Evolutionary conservation across 148 eudicot species (phyloP).

Genomic region (Dysphania ambrosioides): DNA sequence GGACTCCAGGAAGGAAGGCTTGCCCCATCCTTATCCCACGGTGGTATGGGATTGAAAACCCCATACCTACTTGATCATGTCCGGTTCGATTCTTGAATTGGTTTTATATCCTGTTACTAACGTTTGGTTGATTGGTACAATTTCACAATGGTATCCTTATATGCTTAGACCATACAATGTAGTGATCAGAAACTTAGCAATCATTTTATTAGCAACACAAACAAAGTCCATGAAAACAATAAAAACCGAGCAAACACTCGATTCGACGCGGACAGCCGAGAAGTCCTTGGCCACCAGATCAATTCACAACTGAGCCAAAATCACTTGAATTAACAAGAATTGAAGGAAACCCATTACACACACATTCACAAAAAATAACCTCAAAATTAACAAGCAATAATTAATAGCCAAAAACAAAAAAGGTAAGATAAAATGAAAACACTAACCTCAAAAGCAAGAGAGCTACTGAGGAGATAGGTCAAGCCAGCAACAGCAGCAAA

Average conservation of each 20-base stretch:
- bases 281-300: too few relatives aligned
- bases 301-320: neutral
- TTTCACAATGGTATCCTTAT: neutral
- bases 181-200: neutral
- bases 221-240: neutral
- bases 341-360: slow-evolving; percentile 16
- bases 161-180: neutral
- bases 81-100: neutral
- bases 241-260: too few relatives aligned
- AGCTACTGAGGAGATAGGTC: slow-evolving; percentile 70
- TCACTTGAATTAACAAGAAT: neutral
- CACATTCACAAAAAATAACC: neutral
- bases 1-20: too few relatives aligned
- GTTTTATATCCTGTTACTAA: neutral
- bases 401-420: neutral
- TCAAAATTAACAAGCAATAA: neutral
- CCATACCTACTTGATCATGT: neutral
- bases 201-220: neutral
- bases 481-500: slow-evolving; percentile 83
- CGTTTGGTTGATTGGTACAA: neutral
- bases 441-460: slow-evolving; percentile 79
- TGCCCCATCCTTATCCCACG: too few relatives aligned
- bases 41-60: neutral
- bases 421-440: neutral
- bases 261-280: too few relatives aligned